A percentile compares a stretch with the other conserved stretches of the same genome.
Evolutionary conservation across 208 protist genomes (phyloP).

Genomic region (Herpetomonas samuelpessoai): DNA sequence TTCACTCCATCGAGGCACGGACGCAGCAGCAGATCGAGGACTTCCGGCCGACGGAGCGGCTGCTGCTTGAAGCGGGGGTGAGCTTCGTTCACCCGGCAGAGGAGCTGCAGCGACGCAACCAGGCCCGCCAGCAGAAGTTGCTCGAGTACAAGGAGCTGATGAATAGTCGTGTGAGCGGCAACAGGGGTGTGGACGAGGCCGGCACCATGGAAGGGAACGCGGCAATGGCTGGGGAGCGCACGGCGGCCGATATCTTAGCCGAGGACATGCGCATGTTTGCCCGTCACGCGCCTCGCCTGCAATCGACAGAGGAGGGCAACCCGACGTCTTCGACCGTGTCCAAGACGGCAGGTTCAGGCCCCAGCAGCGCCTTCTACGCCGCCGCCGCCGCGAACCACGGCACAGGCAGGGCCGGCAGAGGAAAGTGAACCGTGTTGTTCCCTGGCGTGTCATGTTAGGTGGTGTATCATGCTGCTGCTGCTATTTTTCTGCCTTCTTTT

Average conservation of each 20-base stretch:
- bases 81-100: conserved; percentile 61
- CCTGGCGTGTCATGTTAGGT: too few species aligned
- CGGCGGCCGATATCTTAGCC: neutral
- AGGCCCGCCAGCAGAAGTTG: conserved; percentile 60
- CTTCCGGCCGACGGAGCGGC: conserved; percentile 70
- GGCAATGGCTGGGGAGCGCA: neutral
- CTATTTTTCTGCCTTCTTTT: too few species aligned
- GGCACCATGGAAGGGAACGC: neutral
- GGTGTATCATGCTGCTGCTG: too few species aligned
- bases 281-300: conserved; percentile 3
- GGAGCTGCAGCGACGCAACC: conserved; percentile 63
- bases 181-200: conserved; percentile 5
- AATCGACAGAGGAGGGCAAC: conserved; percentile 22
- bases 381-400: too few species aligned
- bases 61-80: conserved; percentile 59
- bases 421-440: neutral
- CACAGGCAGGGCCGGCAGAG: neutral
- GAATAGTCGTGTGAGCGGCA: conserved; percentile 21
- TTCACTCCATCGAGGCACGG: conserved; percentile 49
- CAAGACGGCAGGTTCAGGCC: conserved; percentile 10
- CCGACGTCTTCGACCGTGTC: conserved; percentile 15
- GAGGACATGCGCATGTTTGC: neutral
- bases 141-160: conserved; percentile 81
- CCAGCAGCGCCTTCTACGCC: too few species aligned
- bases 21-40: conserved; percentile 44